phyloP scores from a whole-genome alignment of 768 basidiomycete species.

The Russula vinacea region DNA sequence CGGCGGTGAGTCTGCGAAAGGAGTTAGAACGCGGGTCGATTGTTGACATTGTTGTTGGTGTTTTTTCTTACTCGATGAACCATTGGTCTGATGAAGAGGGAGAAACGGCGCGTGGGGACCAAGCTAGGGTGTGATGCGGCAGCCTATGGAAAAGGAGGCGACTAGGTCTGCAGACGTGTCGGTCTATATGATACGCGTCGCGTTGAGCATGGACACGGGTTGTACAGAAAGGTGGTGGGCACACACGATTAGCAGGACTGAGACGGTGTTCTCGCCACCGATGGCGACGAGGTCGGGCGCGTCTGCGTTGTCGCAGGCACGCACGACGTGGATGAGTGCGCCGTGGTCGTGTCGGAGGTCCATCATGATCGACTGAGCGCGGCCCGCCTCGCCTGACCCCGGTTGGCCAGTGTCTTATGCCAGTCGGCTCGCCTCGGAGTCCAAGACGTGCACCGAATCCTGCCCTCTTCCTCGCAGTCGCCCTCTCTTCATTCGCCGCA shows the following conservation, averaged over 20 bases:
- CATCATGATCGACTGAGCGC: constrained; percentile 39
- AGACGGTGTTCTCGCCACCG: constrained; percentile 69
- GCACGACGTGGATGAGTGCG: constrained; percentile 58
- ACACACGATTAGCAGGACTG: constrained; percentile 63
- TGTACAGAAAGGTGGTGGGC: constrained; percentile 15
- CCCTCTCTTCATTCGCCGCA: constrained; percentile 51
- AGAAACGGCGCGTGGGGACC: constrained; percentile 69
- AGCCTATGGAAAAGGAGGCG: constrained; percentile 73
- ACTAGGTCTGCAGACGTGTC: constrained; percentile 45
- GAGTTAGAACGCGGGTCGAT: constrained; percentile 20
- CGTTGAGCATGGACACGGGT: constrained; percentile 23
- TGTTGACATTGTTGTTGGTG: too few relatives aligned
- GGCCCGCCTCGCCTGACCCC: neutral
- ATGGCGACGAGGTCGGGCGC: constrained; percentile 67
- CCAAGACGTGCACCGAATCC: constrained; percentile 55
- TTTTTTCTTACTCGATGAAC: constrained; percentile 59
- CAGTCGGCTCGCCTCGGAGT: neutral
- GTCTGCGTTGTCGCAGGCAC: constrained; percentile 61
- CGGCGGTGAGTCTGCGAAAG: constrained; percentile 56
- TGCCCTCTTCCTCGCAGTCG: constrained; percentile 54
- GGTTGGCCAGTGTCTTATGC: neutral
- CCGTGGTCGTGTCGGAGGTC: constrained; percentile 60
- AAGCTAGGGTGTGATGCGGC: constrained; percentile 68
- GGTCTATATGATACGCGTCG: constrained; percentile 42
- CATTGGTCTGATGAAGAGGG: constrained; percentile 63